Evolutionary conservation across 2,329 filamentous ascomycete genomes (phyloP).

Genomic region (Exophiala dermatitidis): DNA sequence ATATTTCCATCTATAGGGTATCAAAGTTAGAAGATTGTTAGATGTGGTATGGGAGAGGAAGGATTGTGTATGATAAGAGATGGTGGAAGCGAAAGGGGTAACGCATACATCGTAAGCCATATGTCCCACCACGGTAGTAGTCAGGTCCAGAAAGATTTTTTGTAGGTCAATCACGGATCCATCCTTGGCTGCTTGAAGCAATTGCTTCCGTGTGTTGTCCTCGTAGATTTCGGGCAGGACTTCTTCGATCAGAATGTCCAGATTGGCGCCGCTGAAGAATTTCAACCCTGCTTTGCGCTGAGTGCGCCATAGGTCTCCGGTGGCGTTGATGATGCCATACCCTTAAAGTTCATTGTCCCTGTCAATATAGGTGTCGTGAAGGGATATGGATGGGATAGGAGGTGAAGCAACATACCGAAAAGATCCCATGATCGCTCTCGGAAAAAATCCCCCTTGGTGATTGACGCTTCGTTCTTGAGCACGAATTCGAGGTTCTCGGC

Average conservation of each 20-base stretch:
- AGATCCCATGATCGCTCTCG: slow-evolving; percentile 54
- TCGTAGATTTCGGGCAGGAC: slow-evolving; percentile 50
- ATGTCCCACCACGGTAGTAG: slow-evolving; percentile 58
- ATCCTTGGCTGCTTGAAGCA: slow-evolving; percentile 32
- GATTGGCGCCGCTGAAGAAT: slow-evolving; percentile 53
- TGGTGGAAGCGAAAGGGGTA: no score
- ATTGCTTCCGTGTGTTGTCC: slow-evolving; percentile 34
- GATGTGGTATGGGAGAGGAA: background rate
- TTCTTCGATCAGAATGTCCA: slow-evolving; percentile 51
- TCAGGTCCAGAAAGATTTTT: slow-evolving; percentile 56
- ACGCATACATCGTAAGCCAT: slow-evolving; percentile 58
- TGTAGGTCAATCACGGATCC: slow-evolving; percentile 48
- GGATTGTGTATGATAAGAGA: background rate
- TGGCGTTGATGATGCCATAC: slow-evolving; percentile 60
- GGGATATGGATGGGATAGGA: background rate
- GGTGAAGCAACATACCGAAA: slow-evolving; percentile 41
- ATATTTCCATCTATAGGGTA: slow-evolving; percentile 58
- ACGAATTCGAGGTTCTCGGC: slow-evolving; percentile 57
- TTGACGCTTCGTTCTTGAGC: slow-evolving; percentile 53
- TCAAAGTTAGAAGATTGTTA: background rate
- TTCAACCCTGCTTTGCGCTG: slow-evolving; percentile 55
- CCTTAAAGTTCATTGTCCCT: slow-evolving; percentile 35
- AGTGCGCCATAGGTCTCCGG: slow-evolving; percentile 56
- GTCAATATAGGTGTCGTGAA: background rate
- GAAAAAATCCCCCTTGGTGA: slow-evolving; percentile 58